Conservation (phyloP, 2,329 filamentous ascomycete species). For the Polytolypa hystricis region DNA sequence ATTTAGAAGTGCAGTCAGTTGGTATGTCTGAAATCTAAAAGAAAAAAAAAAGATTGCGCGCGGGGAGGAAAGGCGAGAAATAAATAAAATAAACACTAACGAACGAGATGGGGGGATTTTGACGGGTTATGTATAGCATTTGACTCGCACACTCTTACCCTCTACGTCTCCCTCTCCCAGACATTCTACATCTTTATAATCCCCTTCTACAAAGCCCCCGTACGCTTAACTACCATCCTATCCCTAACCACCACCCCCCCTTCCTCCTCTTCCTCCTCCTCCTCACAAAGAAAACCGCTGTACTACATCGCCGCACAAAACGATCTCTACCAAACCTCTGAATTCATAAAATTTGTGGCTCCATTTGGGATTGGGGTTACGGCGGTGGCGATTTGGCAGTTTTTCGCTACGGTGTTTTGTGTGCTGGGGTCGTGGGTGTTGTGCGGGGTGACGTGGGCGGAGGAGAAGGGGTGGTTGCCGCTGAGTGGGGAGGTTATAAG, state of each 20-base stretch:
- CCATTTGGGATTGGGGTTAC: constrained; percentile 47
- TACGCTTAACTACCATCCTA: constrained; percentile 58
- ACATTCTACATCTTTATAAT: constrained; percentile 67
- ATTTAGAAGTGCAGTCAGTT: constrained; percentile 52
- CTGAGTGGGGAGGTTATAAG: too few relatives aligned
- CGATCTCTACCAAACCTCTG: constrained; percentile 68
- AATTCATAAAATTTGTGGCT: constrained; percentile 62
- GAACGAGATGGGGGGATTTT: too few relatives aligned
- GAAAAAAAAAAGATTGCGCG: too few relatives aligned
- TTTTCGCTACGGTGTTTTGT: constrained; percentile 54
- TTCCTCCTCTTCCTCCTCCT: constrained; percentile 23
- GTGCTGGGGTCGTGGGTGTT: constrained; percentile 45
- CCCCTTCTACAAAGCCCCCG: constrained; percentile 60
- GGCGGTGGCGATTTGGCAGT: constrained; percentile 52
- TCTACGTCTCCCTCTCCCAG: constrained; percentile 66
- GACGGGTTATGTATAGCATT: too few relatives aligned
- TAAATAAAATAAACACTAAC: too few relatives aligned
- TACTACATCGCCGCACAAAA: constrained; percentile 70
- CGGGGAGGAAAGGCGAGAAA: too few relatives aligned
- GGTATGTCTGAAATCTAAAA: constrained; percentile 39
- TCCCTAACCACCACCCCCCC: constrained; percentile 41
- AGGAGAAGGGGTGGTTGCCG: constrained; percentile 30
- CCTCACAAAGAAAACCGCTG: constrained; percentile 22
- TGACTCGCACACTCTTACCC: constrained; percentile 52
- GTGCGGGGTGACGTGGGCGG: constrained; percentile 41